Conservation (phyloP, 805 yeast species). For the Hanseniaspora occidentalis region DNA sequence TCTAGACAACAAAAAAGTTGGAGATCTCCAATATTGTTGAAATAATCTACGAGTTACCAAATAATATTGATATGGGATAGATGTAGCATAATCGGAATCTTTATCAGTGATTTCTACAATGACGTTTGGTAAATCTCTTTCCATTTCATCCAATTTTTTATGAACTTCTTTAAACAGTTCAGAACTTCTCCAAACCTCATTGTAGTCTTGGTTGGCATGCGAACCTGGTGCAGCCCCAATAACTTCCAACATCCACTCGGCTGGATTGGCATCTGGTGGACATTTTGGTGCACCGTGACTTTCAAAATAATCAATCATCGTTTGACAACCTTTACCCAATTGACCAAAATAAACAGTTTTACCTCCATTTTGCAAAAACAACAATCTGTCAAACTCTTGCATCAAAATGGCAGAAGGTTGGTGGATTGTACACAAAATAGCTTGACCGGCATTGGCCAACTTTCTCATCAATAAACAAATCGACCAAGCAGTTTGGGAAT, state of each 20-base stretch:
- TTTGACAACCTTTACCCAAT: constrained; percentile 44
- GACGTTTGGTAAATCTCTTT: constrained; percentile 35
- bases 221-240: constrained; percentile 79
- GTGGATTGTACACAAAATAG: constrained; percentile 64
- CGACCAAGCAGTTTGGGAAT: constrained; percentile 59
- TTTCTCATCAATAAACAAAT: constrained; percentile 49
- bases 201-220: constrained; percentile 57
- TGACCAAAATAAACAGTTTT: constrained; percentile 67
- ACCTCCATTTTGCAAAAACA: constrained; percentile 62
- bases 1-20: constrained; percentile 49
- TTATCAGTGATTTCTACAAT: constrained; percentile 24
- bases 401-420: constrained; percentile 75
- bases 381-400: constrained; percentile 65
- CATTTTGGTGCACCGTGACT: constrained; percentile 51
- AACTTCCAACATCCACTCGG: constrained; percentile 86
- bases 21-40: constrained; percentile 60
- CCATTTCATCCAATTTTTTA: constrained; percentile 52
- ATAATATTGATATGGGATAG: constrained; percentile 28
- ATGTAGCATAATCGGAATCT: constrained; percentile 32
- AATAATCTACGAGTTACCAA: constrained; percentile 42
- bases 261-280: constrained; percentile 64
- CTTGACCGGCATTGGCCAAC: constrained; percentile 48
- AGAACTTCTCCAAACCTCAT: constrained; percentile 69
- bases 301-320: constrained; percentile 56
- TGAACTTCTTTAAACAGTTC: constrained; percentile 46